Evolutionary conservation across 2,329 filamentous ascomycete genomes (phyloP), one percentile per base, ranked within the genome.

Genomic region (Xylaria sp.): DNA sequence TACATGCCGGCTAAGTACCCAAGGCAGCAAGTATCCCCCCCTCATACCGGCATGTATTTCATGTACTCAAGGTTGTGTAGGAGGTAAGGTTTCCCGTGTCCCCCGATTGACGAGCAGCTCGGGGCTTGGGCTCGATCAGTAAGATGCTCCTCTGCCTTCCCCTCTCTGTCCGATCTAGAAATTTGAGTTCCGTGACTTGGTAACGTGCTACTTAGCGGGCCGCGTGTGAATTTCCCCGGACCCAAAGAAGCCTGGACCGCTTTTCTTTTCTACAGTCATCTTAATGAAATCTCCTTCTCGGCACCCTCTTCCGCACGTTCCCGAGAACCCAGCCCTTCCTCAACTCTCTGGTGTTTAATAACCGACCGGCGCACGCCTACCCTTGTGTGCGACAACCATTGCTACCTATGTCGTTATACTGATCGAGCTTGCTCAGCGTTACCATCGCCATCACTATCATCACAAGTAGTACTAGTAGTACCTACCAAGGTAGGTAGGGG

Each of bases 261-360:
- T 56, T 47, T 53, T 50, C 57, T 56, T 32, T 55, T 27, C 58
- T 45, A 61, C 27, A 66, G 27, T 30, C 36, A 39, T 24, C 39
- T 6, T 54, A 45, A 53, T 54, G 34, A 27, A 50, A 19, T 27
- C 57, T 24, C n/a, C 19, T 45, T 65, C 57, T 62, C 67, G 64
- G 67, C 69, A 65, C 59, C 54, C 47, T 65, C 61, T 71, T 64
- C 64, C 67, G 64, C 61, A 65, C 54, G 64, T 65, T 65, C 67
- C 69, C 67, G 64, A 65, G 48, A 27, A 54, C 57, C 19, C 39
- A 50, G 17, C 47, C 47, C 56, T 65, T 50, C 32, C 36, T 21
- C 53, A 51, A 21, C 14, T 14, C 21, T 50, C 34, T 64, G 24
- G 21, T 59, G 62, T 24, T 34, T 58, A 19, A 57, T 64, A 54